Evolutionary conservation across 768 basidiomycete genomes (phyloP).

Genomic region (Ramaria sp.): DNA sequence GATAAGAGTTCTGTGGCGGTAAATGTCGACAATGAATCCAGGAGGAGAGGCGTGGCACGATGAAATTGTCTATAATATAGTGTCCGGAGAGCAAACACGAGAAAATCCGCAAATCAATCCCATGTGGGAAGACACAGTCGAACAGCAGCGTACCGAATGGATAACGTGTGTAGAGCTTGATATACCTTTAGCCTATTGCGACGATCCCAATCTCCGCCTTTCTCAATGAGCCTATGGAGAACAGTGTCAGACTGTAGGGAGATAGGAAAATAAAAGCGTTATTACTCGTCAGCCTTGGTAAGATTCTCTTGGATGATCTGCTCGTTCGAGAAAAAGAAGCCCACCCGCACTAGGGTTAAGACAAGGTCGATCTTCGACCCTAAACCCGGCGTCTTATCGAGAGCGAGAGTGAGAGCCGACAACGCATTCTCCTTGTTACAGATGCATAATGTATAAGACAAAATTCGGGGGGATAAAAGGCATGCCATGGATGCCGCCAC

Average conservation of each 20-base stretch:
- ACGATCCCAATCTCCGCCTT: constrained; percentile 97
- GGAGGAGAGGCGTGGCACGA: constrained; percentile 70
- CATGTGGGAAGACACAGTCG: background rate
- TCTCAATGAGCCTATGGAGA: constrained; percentile 64
- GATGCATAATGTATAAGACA: background rate
- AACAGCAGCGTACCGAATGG: constrained; percentile 34
- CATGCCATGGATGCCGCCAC: background rate
- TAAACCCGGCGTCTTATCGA: constrained; percentile 87
- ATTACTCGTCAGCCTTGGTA: constrained; percentile 71
- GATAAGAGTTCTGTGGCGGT: constrained; percentile 83
- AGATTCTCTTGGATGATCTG: constrained; percentile 61
- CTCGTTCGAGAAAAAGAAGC: constrained; percentile 81
- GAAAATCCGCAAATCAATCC: background rate
- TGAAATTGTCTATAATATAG: constrained; percentile 59
- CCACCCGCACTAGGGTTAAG: constrained; percentile 79
- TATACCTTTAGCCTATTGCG: constrained; percentile 96
- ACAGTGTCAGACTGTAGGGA: background rate
- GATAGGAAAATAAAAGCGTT: background rate
- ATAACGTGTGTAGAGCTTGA: constrained; percentile 72
- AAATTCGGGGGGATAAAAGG: background rate
- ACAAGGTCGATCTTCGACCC: constrained; percentile 91
- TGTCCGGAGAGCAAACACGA: background rate
- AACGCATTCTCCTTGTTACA: constrained; percentile 60
- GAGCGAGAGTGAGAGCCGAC: constrained; percentile 69
- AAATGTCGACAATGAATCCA: constrained; percentile 90